These are phyloP conservation scores for Tylopilus balloui DNA, from an alignment of 768 basidiomycete genomes.

Conservation along the genomic window DNA sequence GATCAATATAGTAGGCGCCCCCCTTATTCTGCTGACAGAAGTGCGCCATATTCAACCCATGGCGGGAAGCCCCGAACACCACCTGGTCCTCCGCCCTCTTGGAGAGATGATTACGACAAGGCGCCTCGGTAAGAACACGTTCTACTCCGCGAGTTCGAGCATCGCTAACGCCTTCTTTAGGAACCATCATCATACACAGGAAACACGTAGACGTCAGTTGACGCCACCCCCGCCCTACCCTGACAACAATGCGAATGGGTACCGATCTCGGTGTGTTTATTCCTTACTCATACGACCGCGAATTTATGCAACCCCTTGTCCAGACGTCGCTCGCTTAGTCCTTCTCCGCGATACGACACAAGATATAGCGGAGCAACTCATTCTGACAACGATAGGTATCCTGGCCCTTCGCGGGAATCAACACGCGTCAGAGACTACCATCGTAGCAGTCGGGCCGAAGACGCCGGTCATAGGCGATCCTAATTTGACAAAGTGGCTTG, in stretches of 20 bases:
- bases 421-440: slow-evolving; percentile 39
- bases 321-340: slow-evolving; percentile 73
- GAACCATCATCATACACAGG: slow-evolving; percentile 16
- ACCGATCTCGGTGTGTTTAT: slow-evolving; percentile 37
- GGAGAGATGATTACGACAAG: slow-evolving; percentile 61
- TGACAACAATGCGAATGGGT: slow-evolving; percentile 38
- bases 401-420: slow-evolving; percentile 34
- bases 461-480: slow-evolving; percentile 27
- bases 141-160: background rate
- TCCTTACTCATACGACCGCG: background rate
- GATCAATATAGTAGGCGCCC: slow-evolving; percentile 58
- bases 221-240: slow-evolving; percentile 53
- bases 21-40: slow-evolving; percentile 40
- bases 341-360: slow-evolving; percentile 45
- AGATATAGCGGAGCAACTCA: slow-evolving; percentile 50
- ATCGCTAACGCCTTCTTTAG: slow-evolving; percentile 4
- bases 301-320: background rate
- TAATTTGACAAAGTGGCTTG: slow-evolving; percentile 14
- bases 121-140: slow-evolving; percentile 45
- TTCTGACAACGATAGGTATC: slow-evolving; percentile 46
- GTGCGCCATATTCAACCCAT: slow-evolving; percentile 39
- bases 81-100: slow-evolving; percentile 51
- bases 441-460: slow-evolving; percentile 33
- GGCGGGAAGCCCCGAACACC: slow-evolving; percentile 51
- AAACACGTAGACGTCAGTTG: slow-evolving; percentile 46